Evolutionary conservation across 2,329 filamentous ascomycete genomes (phyloP).

Genomic region (Tolypocladium ovalisporum): DNA sequence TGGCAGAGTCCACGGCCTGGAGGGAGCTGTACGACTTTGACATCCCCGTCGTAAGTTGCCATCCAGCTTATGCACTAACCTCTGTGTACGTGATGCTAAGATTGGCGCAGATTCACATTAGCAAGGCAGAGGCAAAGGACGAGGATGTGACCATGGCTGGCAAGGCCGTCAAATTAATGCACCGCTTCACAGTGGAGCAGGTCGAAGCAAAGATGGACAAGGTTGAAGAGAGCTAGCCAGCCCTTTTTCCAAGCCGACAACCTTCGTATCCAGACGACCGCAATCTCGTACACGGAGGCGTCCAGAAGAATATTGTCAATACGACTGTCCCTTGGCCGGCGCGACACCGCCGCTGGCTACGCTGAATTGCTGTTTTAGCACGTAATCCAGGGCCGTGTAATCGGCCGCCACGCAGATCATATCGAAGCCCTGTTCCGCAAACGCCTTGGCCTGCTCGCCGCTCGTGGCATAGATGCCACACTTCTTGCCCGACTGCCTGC

Average conservation of each 20-base stretch:
- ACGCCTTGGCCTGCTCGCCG: constrained; percentile 43
- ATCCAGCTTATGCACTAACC: neutral
- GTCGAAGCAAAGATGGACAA: constrained; percentile 59
- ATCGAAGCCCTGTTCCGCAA: constrained; percentile 46
- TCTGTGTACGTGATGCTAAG: neutral
- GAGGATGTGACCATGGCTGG: constrained; percentile 44
- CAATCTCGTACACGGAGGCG: neutral
- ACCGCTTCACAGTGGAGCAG: constrained; percentile 58
- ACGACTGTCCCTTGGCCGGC: constrained; percentile 26
- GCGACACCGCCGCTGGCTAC: constrained; percentile 30
- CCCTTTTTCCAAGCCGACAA: neutral
- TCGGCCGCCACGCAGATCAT: constrained; percentile 51
- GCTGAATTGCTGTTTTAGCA: constrained; percentile 33
- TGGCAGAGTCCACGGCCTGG: constrained; percentile 57
- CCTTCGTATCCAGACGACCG: neutral
- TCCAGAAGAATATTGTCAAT: constrained; percentile 18
- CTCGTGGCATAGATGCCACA: constrained; percentile 48
- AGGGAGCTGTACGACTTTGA: constrained; percentile 70
- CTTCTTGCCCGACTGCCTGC: constrained; percentile 53
- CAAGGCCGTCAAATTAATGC: constrained; percentile 63
- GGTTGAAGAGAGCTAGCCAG: constrained; percentile 24
- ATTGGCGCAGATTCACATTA: constrained; percentile 46
- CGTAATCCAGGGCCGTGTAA: constrained; percentile 35
- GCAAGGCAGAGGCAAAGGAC: constrained; percentile 38
- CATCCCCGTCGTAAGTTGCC: constrained; percentile 57